These are phyloP conservation scores for Chlamydomonas sp. DNA, from an alignment of 139 green algal genomes.

Conservation along the genomic window DNA sequence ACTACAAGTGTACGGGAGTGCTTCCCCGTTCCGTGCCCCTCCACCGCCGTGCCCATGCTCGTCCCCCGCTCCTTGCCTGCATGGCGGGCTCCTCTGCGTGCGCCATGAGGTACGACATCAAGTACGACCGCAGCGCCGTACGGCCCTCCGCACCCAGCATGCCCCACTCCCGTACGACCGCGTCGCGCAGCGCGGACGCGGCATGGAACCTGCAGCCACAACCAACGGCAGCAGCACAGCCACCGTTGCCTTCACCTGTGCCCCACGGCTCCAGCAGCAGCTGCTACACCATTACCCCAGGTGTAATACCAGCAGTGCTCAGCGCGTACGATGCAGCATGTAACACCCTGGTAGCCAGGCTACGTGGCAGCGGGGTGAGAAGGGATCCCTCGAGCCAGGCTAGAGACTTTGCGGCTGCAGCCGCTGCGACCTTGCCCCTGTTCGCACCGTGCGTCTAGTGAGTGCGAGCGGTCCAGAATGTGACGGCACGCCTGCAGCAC, in stretches of 20 bases:
- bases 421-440: not conserved
- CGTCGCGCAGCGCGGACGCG: slow-evolving; percentile 65
- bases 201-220: slow-evolving; percentile 65
- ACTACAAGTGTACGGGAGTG: no score
- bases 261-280: no score
- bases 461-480: slow-evolving; percentile 63
- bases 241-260: not conserved
- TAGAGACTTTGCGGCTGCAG: no score
- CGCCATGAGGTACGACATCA: slow-evolving; percentile 60
- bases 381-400: no score
- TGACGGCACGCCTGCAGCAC: slow-evolving; percentile 63
- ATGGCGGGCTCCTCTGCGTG: slow-evolving; percentile 17
- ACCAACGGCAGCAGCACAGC: not conserved
- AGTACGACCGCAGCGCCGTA: slow-evolving; percentile 55
- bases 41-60: not conserved
- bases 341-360: no score
- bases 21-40: not conserved
- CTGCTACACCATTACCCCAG: no score
- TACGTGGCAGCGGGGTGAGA: no score
- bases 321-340: no score
- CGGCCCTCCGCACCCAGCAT: slow-evolving; percentile 20
- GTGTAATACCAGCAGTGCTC: no score
- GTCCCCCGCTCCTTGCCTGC: not conserved
- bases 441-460: not conserved
- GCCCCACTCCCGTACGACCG: slow-evolving; percentile 70